Base-by-base conservation (phyloP, 2,329 filamentous ascomycete genomes). In the Cyphellophora europaea region DNA sequence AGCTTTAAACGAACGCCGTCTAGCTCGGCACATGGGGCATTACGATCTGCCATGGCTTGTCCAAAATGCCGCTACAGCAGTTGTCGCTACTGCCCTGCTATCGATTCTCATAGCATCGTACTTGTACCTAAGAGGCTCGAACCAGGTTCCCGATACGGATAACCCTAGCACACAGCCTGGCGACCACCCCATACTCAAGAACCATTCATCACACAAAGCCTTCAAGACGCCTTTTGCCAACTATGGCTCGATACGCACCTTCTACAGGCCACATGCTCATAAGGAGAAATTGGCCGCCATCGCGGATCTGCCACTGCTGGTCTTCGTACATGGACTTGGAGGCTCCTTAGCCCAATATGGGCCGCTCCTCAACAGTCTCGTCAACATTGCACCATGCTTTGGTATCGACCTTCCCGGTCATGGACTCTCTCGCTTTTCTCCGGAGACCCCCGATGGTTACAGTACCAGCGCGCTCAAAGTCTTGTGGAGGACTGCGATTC, bases 281-380 rank as follows among this genome's bases (percentile, higher is more conserved):
- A 77, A 79, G n/a, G 74, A 79, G 40, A 83, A 91, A 55, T 69
- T 96, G 3, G 71, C 67, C 27, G 69, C 77, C 42, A 83, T 85
- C 1, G 70, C 73, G 1, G 79, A 83, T 0, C 62, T 95, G 8
- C 91, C 91, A 1, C 63, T 98, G 6, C 64, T 96, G 3, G 87
- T 96, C 28, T 94, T 93, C 53, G 69, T 96, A 38, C 91, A 96
- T 53, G 91, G 91, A 2, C 70, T 96, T 6, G 91, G 89, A n/a
- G 91, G 91, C 32, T 93, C 85, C 1, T 72, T 87, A 15, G 81
- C 86, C 8, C 91, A 96, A 53, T 96, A 95, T 53, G 73, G 84
- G 36, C 76, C 82, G 18, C 63, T 96, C 4, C 63, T 96, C 11
- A 81, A 77, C 13, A 91, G 84, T 56, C 68, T 98, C 31, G 74